phyloP scores from a whole-genome alignment of 106 monocot genomes.

The Alisma plantagoaquatica region DNA sequence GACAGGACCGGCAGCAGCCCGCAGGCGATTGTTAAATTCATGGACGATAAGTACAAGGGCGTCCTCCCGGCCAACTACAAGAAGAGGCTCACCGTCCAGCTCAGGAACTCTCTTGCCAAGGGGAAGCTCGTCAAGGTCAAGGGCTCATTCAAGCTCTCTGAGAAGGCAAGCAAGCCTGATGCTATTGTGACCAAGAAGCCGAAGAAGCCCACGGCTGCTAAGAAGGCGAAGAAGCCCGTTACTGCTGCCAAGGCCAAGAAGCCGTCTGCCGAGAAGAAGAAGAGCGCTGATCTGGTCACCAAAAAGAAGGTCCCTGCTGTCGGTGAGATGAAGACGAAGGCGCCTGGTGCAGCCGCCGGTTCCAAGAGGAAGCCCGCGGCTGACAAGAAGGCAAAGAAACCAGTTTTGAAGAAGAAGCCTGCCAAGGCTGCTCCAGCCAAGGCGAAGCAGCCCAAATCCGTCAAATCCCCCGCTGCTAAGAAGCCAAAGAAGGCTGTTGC shows the following conservation, averaged over 20 bases:
- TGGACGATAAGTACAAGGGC: conserved; percentile 62
- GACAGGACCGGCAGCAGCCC: conserved; percentile 60
- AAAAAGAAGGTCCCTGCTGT: conserved; percentile 26
- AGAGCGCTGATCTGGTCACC: conserved; percentile 32
- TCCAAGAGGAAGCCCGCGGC: no score
- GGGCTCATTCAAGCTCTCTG: conserved; percentile 67
- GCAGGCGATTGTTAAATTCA: conserved; percentile 67
- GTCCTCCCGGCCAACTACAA: conserved; percentile 43
- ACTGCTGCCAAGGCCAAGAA: conserved; percentile 20
- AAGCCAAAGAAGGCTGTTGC: no score
- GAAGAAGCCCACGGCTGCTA: conserved; percentile 12
- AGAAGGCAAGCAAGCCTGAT: conserved; percentile 20
- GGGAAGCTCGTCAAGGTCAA: conserved; percentile 68
- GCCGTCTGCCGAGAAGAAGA: conserved; percentile 27
- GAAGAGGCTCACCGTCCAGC: conserved; percentile 47
- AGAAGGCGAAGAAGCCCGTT: conserved; percentile 3
- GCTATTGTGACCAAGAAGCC: conserved; percentile 8
- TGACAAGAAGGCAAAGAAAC: no score
- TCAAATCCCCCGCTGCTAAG: no score
- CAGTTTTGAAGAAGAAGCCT: no score
- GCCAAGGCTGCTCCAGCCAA: no score
- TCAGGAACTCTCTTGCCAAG: conserved; percentile 43
- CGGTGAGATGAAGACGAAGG: no score
- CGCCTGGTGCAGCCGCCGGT: no score
- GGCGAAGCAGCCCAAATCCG: no score